Percentiles rank a stretch among this genome's conserved stretches.
Conservation (phyloP, 139 green algal species). For the Tetradesmus lagerheimii region DNA sequence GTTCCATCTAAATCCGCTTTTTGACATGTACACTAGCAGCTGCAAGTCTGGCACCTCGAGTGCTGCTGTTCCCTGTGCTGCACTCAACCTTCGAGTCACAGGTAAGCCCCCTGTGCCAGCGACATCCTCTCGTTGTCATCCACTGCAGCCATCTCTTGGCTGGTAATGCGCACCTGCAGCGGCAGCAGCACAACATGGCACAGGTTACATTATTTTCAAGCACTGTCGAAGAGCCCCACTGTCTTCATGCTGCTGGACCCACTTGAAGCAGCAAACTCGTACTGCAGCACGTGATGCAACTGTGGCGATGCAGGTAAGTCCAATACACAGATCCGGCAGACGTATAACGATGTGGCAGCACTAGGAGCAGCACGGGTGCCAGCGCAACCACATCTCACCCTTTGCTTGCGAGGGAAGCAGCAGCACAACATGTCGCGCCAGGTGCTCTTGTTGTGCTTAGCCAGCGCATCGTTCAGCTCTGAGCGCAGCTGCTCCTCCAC, state of each 20-base stretch:
- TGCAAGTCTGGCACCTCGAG: too few relatives aligned
- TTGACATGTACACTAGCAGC: too few relatives aligned
- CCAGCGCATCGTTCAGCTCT: constrained; percentile 34
- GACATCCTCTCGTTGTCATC: neutral
- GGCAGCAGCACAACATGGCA: neutral
- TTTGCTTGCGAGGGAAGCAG: constrained; percentile 27
- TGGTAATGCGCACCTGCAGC: neutral
- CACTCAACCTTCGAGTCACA: neutral
- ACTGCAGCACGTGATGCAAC: too few relatives aligned
- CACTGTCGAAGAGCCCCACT: too few relatives aligned
- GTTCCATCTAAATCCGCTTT: too few relatives aligned
- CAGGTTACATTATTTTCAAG: too few relatives aligned
- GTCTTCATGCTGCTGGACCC: too few relatives aligned
- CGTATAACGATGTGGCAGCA: too few relatives aligned
- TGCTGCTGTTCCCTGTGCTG: too few relatives aligned
- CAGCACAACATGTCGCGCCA: constrained; percentile 42
- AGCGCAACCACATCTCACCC: neutral
- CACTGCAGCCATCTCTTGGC: neutral
- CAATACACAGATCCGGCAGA: too few relatives aligned
- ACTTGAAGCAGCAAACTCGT: too few relatives aligned
- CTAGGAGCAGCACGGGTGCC: neutral
- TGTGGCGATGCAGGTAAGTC: too few relatives aligned
- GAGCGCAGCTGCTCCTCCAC: constrained; percentile 37
- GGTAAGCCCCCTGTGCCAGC: constrained; percentile 6
- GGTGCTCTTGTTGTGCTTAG: neutral